Evolutionary conservation across 768 basidiomycete genomes (phyloP), one percentile per base, ranked within the genome.

Genomic region (Tricholomella constricta): DNA sequence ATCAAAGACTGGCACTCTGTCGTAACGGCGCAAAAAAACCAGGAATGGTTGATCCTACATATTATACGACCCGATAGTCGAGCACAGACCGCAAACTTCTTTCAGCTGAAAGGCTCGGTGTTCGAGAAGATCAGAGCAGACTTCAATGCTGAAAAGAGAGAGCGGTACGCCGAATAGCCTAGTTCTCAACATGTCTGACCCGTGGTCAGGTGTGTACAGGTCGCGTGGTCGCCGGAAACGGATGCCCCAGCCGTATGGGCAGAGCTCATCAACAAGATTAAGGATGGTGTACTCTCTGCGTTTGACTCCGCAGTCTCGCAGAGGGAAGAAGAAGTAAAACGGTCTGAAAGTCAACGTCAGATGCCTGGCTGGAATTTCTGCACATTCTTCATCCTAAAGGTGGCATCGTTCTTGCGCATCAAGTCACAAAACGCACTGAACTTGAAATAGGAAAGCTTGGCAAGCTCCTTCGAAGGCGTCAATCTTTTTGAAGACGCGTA

Each of bases 361-460:
- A 90, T 94, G 84, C 93, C 94, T 1, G 96, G 97, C 8, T 99
- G 97, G 97, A 97, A 97, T 65, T 99, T 97, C 66, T 95, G 94
- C 67, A 94, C 90, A 0, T 98, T 95, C 75, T 98, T 98, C 70
- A 84, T 94, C 45, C 76, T 95, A 32, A 99, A 98, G 85, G 96
- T 93, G 27, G 26, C 32, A 6, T 41, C 34, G 0, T 53, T 48
- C 48, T 51, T 34, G 38, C 47, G 23, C 22, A 26, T 25, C 36
- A 31, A 44, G 45, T 36, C 34, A 42, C 19, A 51, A 61, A 32
- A 29, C 47, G 58, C 4, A 41, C 32, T 50, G 19, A 29, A 43
- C 10, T 62, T 54, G 49, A 58, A 32, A 45, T 62, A 98, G 96
- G 97, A 98, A 83, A 94, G 90, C 56, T 76, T 99, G 27, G 94